phyloP scores from a whole-genome alignment of 805 yeast genomes.

The Metschnikowia noctiluminum region DNA sequence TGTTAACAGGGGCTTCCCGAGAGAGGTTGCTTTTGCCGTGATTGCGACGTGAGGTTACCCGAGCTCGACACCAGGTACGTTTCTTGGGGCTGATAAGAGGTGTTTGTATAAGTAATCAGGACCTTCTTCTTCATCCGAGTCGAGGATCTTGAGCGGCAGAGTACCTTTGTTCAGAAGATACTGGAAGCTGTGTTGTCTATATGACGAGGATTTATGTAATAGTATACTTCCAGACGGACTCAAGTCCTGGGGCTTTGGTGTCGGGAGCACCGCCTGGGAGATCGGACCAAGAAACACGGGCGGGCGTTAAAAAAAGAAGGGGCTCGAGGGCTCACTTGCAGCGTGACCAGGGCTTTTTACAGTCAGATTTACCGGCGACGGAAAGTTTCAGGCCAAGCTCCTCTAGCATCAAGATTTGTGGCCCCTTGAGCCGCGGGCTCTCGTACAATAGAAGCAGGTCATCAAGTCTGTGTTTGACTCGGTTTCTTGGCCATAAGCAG shows the following conservation, averaged over 20 bases:
- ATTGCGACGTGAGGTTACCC: no score
- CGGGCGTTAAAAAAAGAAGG: not conserved
- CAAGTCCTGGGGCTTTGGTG: not conserved
- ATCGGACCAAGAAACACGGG: not conserved
- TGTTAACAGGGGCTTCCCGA: no score
- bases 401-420: no score
- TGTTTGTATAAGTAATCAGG: not conserved
- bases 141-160: conserved; percentile 8
- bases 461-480: conserved; percentile 10
- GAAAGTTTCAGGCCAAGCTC: conserved; percentile 7
- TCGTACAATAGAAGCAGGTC: conserved; percentile 26
- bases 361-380: not conserved
- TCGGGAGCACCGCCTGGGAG: not conserved
- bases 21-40: no score
- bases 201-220: no score
- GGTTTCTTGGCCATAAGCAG: not conserved
- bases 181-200: conserved; percentile 12
- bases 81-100: no score
- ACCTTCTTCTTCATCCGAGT: not conserved
- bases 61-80: no score
- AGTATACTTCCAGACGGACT: not conserved
- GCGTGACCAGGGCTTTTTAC: not conserved
- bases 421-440: conserved; percentile 40
- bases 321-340: conserved; percentile 2
- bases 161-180: conserved; percentile 12